Percentiles rank a stretch among this genome's conserved stretches.
These are phyloP conservation scores for Erodium moschatum DNA, from an alignment of 441 rosid genomes.

Conservation along the genomic window DNA sequence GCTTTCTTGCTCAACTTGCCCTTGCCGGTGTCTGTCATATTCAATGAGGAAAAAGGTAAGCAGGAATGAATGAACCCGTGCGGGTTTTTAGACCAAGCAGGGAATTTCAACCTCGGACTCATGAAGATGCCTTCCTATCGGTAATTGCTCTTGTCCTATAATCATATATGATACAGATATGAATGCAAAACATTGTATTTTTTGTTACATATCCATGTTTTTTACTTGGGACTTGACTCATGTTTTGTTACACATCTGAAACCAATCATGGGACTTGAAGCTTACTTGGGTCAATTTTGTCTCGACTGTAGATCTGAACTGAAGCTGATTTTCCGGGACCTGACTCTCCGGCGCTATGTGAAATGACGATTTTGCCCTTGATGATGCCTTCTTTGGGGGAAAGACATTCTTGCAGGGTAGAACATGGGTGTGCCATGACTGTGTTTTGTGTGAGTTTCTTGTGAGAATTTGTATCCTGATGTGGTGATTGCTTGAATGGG, in stretches of 20 bases:
- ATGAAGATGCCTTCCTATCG: too few relatives aligned
- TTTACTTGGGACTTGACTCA: not conserved
- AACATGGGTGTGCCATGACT: slow-evolving; percentile 13
- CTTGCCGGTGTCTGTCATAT: slow-evolving; percentile 36
- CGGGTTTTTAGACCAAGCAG: too few relatives aligned
- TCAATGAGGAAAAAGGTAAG: slow-evolving; percentile 18
- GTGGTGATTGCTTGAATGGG: not conserved
- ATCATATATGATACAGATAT: not conserved
- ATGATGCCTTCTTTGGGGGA: slow-evolving; percentile 19
- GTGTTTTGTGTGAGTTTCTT: not conserved
- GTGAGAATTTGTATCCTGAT: not conserved
- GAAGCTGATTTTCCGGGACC: slow-evolving; percentile 46
- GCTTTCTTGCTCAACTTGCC: slow-evolving; percentile 46
- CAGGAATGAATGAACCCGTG: not conserved
- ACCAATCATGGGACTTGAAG: not conserved
- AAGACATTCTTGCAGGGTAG: slow-evolving; percentile 21
- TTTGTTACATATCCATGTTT: not conserved
- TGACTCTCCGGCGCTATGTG: slow-evolving; percentile 31
- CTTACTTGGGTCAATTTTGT: slow-evolving; percentile 43
- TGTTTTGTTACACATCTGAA: not conserved
- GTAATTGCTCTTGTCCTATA: too few relatives aligned
- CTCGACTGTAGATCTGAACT: slow-evolving; percentile 38
- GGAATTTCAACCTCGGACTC: too few relatives aligned
- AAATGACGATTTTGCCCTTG: slow-evolving; percentile 36
- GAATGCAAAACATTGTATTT: not conserved